Base-by-base conservation (phyloP, 2,329 filamentous ascomycete genomes). In the Fusarium sp. region DNA sequence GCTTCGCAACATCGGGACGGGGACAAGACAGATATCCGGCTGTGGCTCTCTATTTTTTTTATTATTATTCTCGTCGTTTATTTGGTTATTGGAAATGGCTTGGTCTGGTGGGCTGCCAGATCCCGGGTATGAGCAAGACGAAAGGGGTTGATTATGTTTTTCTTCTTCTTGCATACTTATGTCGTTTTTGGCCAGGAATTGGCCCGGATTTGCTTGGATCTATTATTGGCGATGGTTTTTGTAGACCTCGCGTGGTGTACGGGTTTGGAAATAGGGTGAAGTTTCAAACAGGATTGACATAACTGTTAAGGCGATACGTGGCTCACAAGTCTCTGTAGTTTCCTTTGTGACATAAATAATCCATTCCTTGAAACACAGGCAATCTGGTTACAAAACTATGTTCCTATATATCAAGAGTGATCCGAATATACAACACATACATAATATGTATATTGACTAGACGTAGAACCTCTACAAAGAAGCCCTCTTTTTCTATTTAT, bases 201-300 rank as follows among this genome's bases (percentile, higher is more conserved):
- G 60, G 70, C 44, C 71, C 58, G 37, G 40, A 25, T 58, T 69
- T 53, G 33, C 43, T 57, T 63, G 56, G 61, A 42, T 60, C 47
- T 52, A 33, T 58, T 50, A 47, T 44, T 60, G 69, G 49, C 65
- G 69, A 70, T 44, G 60, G 46, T 44, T 38, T 60, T 37, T 56
- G 42, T 16, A 57, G 46, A 56, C 69, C 52, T 71, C 54, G 66
- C 35, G 44, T 37, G 66, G 65, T 62, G 59, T 67, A 71, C 35
- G 60, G 68, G 43, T 54, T 67, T 67, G 61, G 53, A 56, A 56
- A 57, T 72, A 59, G 35, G 70, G 49, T 61, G 67, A 60, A 47
- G 58, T 54, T 73, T 63, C 54, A 59, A 59, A 53, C 40, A 60
- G 65, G 42, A 56, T 53, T 57, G 50, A 53, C 65, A 44, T 58